These are phyloP conservation scores for Ophiocordyceps camponoti-saundersi DNA, from an alignment of 2,329 filamentous ascomycete genomes.

Conservation along the genomic window DNA sequence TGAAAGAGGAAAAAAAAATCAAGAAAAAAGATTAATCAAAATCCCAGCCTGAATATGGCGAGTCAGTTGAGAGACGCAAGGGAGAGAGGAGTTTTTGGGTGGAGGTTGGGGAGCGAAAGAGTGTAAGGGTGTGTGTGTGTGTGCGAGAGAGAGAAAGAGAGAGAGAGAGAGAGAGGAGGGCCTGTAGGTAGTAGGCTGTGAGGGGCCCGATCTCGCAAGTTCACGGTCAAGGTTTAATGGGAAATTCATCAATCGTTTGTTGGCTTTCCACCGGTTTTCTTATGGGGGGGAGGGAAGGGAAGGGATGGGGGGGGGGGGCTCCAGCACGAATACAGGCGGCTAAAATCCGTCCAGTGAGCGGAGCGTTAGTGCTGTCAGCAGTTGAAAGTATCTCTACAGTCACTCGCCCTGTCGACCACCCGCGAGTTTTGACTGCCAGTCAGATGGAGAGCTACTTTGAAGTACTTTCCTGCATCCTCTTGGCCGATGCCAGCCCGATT, in stretches of 20 bases:
- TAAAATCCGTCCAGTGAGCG: background rate
- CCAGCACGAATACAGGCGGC: background rate
- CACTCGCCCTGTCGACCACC: no score
- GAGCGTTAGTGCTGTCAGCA: background rate
- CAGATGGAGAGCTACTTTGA: no score
- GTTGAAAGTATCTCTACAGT: no score
- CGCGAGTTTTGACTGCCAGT: no score
- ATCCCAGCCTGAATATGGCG: background rate
- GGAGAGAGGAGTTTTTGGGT: background rate
- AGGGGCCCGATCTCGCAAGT: background rate
- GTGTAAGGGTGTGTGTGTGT: background rate
- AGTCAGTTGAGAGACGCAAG: background rate
- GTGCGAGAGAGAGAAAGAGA: no score
- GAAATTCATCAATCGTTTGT: background rate
- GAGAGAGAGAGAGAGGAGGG: no score
- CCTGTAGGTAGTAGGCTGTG: no score
- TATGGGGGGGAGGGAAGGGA: no score
- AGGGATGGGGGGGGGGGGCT: no score
- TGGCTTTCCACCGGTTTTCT: background rate
- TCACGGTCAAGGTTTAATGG: background rate
- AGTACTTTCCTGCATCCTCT: no score
- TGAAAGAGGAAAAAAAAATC: background rate
- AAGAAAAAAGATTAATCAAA: background rate
- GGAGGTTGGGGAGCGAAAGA: background rate
- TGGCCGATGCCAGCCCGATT: no score